Evolutionary conservation across 78 protist genomes (phyloP).

Genomic region (Protostelium mycophagum): DNA sequence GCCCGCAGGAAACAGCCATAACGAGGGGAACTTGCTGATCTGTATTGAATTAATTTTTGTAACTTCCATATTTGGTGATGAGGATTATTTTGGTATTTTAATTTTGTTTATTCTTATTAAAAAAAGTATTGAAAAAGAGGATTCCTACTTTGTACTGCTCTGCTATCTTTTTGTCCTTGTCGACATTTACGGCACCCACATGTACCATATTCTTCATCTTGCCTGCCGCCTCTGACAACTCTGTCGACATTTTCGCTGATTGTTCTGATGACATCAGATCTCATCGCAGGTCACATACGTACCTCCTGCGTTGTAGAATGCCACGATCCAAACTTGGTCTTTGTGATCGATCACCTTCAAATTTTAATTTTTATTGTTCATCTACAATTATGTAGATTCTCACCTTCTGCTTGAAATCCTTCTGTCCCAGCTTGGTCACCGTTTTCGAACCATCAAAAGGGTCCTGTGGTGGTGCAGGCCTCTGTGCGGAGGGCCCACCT

Average conservation of each 20-base stretch:
- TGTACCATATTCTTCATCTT: neutral
- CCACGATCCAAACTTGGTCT: neutral
- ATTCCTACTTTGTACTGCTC: neutral
- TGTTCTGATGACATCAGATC: neutral
- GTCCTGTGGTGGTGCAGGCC: neutral
- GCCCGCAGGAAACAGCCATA: neutral
- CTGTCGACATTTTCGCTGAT: neutral
- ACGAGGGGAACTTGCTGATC: neutral
- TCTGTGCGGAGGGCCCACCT: neutral
- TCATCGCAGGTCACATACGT: neutral
- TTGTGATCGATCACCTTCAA: neutral
- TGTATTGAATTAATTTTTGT: no score
- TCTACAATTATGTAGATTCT: neutral
- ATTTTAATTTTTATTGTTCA: no score
- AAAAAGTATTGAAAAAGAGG: no score
- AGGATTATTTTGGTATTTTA: no score
- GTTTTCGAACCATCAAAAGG: neutral
- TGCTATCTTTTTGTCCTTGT: neutral
- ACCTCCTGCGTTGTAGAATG: neutral
- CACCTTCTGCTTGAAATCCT: neutral
- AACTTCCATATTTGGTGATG: no score
- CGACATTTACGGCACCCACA: neutral
- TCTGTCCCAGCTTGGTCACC: neutral
- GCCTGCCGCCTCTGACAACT: neutral
- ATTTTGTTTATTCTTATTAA: no score